phyloP scores from a whole-genome alignment of 176 grass and related monocot species.

The Otatea glauca region DNA sequence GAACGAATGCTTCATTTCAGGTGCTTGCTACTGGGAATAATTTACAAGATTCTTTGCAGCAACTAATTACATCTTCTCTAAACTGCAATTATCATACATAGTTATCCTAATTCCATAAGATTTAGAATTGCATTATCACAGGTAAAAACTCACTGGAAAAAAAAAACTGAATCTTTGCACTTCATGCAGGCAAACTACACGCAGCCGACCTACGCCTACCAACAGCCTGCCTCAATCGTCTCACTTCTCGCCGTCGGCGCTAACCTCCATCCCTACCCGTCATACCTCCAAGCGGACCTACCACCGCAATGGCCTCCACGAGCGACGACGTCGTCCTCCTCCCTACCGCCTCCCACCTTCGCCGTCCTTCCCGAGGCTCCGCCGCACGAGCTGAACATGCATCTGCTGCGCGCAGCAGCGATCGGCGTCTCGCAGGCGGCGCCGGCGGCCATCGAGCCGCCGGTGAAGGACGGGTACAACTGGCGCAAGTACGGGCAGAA shows the following conservation, averaged over 20 bases:
- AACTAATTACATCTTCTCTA: background rate
- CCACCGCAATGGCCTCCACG: constrained; percentile 39
- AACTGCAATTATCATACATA: background rate
- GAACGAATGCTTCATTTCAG: background rate
- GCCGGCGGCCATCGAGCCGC: constrained; percentile 56
- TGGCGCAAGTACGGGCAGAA: constrained; percentile 93
- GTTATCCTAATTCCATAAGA: background rate
- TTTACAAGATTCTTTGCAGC: background rate
- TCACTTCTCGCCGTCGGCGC: constrained; percentile 4
- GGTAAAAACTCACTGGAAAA: background rate
- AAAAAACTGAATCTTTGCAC: background rate
- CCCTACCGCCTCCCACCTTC: constrained; percentile 32
- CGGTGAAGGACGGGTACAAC: constrained; percentile 81
- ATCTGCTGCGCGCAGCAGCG: constrained; percentile 28
- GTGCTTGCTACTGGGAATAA: background rate
- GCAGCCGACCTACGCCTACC: constrained; percentile 41
- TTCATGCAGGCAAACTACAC: constrained; percentile 40
- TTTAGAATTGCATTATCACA: background rate
- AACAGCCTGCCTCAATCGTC: constrained; percentile 19
- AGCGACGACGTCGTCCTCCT: background rate
- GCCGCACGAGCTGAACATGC: constrained; percentile 44
- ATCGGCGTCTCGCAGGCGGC: constrained; percentile 21
- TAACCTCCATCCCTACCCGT: constrained; percentile 36
- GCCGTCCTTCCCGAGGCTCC: background rate
- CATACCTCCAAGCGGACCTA: constrained; percentile 28